Conservation (phyloP, 805 yeast species). For the Myxozyma kluyveri region DNA sequence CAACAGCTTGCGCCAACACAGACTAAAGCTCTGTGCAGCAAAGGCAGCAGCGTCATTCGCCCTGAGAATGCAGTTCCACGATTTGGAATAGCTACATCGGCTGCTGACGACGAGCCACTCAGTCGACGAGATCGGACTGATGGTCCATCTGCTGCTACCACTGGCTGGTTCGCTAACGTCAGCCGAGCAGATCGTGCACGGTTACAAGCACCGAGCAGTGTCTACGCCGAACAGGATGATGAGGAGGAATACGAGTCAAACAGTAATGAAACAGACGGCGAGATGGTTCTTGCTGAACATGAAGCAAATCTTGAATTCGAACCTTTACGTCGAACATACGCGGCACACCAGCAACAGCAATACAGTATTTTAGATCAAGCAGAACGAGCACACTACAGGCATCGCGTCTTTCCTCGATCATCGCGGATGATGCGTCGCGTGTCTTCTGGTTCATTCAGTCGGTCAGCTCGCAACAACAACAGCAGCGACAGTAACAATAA, state of each 20-base stretch:
- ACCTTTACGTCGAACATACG: constrained; percentile 24
- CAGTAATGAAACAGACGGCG: background rate
- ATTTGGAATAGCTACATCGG: no score
- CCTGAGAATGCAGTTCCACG: background rate
- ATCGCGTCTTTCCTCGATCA: constrained; percentile 3
- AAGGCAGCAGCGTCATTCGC: no score
- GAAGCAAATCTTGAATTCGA: constrained; percentile 14
- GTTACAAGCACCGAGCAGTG: background rate
- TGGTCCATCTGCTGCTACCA: background rate
- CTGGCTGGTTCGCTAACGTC: background rate
- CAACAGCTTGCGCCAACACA: background rate
- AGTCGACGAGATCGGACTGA: background rate
- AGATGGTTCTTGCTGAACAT: constrained; percentile 1
- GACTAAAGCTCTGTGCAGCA: background rate
- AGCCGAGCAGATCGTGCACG: background rate
- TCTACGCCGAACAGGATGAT: background rate
- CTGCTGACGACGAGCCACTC: background rate
- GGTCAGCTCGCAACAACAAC: background rate
- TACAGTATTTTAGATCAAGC: constrained; percentile 6
- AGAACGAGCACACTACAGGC: constrained; percentile 3
- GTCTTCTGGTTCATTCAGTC: background rate
- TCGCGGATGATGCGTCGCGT: constrained; percentile 1
- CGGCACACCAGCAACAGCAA: constrained; percentile 12
- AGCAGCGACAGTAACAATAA: background rate
- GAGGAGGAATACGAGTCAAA: background rate